Evolutionary conservation across 2,329 filamentous ascomycete genomes (phyloP).

Genomic region (Pseudocercospora eumusae): DNA sequence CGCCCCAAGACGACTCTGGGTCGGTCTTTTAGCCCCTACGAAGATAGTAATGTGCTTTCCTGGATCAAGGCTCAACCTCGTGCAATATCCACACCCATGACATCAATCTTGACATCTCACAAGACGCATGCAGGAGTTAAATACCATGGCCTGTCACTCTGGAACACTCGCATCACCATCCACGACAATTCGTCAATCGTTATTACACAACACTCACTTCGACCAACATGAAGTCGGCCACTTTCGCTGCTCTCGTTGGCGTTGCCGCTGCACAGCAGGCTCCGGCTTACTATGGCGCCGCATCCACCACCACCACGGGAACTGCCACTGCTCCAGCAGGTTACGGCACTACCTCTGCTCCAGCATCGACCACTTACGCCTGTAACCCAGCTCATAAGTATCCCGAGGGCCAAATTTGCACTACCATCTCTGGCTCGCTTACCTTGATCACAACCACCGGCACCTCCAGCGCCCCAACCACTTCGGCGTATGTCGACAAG

Average conservation of each 20-base stretch:
- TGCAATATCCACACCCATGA: slow-evolving; percentile 16
- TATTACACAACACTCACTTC: slow-evolving; percentile 8
- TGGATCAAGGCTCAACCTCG: slow-evolving; percentile 6
- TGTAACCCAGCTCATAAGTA: slow-evolving; percentile 22
- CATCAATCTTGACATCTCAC: slow-evolving; percentile 11
- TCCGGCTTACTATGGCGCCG: background rate
- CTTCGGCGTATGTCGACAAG: slow-evolving; percentile 9
- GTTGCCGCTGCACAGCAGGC: slow-evolving; percentile 14
- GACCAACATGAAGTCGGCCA: slow-evolving; percentile 18
- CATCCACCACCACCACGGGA: slow-evolving; percentile 7
- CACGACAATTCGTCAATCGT: slow-evolving; percentile 12
- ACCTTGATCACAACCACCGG: slow-evolving; percentile 1
- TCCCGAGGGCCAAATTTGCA: background rate
- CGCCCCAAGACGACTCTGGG: slow-evolving; percentile 9
- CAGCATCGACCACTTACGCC: slow-evolving; percentile 9
- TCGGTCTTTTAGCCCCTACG: slow-evolving; percentile 14
- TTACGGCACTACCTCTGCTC: slow-evolving; percentile 8
- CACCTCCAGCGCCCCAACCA: background rate
- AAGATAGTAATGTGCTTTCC: slow-evolving; percentile 18
- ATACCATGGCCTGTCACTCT: slow-evolving; percentile 13
- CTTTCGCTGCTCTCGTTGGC: slow-evolving; percentile 18
- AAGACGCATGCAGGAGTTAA: slow-evolving; percentile 15
- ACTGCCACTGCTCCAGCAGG: slow-evolving; percentile 9
- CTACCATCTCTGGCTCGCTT: background rate
- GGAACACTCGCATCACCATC: slow-evolving; percentile 9